These are phyloP conservation scores for Vitis hybrid DNA, from an alignment of 177 flowering plant species.

Conservation along the genomic window DNA sequence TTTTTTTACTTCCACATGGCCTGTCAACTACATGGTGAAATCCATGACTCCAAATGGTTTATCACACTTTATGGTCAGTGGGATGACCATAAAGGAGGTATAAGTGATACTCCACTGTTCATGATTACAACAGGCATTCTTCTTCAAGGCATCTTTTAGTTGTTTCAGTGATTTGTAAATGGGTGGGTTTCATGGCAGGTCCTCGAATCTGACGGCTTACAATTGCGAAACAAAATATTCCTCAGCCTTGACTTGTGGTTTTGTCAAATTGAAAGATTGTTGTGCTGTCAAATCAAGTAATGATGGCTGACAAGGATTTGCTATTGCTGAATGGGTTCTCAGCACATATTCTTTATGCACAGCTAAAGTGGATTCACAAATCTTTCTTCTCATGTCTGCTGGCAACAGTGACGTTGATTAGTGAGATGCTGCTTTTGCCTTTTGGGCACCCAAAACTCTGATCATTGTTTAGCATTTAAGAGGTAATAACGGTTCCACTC, in stretches of 20 bases:
- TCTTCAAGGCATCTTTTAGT: no score
- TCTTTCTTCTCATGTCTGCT: background rate
- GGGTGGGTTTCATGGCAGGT: background rate
- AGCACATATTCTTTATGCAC: background rate
- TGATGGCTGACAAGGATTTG: background rate
- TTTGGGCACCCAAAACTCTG: background rate
- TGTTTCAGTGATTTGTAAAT: background rate
- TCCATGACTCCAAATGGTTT: no score
- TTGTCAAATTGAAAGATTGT: constrained; percentile 1
- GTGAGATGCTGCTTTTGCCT: background rate
- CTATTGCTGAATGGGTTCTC: constrained; percentile 1
- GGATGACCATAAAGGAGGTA: no score
- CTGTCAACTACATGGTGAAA: no score
- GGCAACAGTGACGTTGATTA: background rate
- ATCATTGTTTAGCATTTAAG: background rate
- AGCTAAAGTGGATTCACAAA: background rate
- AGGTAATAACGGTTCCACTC: background rate
- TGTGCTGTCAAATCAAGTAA: background rate
- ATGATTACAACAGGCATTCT: no score
- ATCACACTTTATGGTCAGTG: no score
- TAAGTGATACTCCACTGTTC: no score
- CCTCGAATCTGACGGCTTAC: no score
- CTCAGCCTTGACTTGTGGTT: background rate
- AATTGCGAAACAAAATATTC: no score
- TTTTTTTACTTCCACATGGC: no score